A percentile compares a stretch with the other conserved stretches of the same genome.
Conservation (phyloP, 2,329 filamentous ascomycete species). For the Pyrenophora graminea region DNA sequence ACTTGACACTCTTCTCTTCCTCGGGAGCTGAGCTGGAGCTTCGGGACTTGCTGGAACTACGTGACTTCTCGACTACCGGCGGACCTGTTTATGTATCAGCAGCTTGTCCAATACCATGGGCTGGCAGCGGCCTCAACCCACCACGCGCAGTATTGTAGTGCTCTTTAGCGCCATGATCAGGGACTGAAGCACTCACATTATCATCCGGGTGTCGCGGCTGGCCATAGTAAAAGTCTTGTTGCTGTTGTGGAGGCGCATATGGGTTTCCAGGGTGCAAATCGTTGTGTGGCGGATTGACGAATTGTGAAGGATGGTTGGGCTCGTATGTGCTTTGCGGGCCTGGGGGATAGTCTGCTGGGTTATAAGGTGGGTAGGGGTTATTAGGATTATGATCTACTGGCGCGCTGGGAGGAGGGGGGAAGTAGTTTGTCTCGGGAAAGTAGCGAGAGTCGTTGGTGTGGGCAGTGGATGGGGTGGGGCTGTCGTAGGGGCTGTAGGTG, state of each 20-base stretch:
- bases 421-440: conserved; percentile 54
- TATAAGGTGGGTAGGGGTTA: conserved; percentile 38
- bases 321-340: conserved; percentile 27
- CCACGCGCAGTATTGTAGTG: conserved; percentile 32
- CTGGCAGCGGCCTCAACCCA: conserved; percentile 41
- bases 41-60: not conserved
- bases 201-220: conserved; percentile 47
- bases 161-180: conserved; percentile 34
- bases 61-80: not conserved
- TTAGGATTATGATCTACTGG: conserved; percentile 36
- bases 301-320: conserved; percentile 36
- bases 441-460: conserved; percentile 40
- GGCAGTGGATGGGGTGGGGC: conserved; percentile 41
- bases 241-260: conserved; percentile 30
- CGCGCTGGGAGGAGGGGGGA: conserved; percentile 53
- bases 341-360: conserved; percentile 53
- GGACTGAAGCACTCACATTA: conserved; percentile 56
- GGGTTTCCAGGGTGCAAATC: conserved; percentile 37
- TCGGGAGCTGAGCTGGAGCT: conserved; percentile 21
- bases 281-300: conserved; percentile 36
- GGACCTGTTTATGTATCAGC: conserved; percentile 27
- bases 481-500: conserved; percentile 35
- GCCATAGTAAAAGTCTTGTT: conserved; percentile 37
- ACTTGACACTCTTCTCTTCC: conserved; percentile 45
- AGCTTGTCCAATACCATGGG: conserved; percentile 15